A percentile compares a stretch with the other conserved stretches of the same genome.
phyloP scores from a whole-genome alignment of 1,284 basidiomycete species.

The Leccinum subrobustum region DNA sequence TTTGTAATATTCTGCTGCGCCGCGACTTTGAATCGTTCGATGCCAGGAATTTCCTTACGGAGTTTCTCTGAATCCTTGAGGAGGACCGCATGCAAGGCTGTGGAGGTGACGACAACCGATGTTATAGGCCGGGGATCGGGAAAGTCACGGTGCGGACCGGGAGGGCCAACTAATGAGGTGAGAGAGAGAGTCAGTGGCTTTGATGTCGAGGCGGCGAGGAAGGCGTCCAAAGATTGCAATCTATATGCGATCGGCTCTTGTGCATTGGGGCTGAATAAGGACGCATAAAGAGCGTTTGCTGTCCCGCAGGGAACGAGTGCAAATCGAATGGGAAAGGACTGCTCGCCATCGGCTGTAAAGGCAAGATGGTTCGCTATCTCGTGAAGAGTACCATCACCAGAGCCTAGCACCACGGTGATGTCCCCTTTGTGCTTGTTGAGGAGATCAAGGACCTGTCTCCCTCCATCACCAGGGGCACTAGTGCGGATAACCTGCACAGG shows the following conservation, averaged over 20 bases:
- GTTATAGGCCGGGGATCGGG: conserved; percentile 32
- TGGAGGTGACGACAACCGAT: conserved; percentile 68
- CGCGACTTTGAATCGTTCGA: conserved; percentile 87
- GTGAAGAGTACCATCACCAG: conserved; percentile 90
- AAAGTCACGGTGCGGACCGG: conserved; percentile 17
- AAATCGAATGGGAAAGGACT: conserved; percentile 36
- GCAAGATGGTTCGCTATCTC: conserved; percentile 73
- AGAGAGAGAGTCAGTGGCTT: conserved; percentile 59
- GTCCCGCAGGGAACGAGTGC: conserved; percentile 81
- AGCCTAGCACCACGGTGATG: conserved; percentile 62
- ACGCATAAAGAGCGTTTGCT: conserved; percentile 90
- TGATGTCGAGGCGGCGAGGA: conserved; percentile 37
- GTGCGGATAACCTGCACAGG: conserved; percentile 52
- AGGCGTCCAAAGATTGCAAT: conserved; percentile 54
- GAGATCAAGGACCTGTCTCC: conserved; percentile 46
- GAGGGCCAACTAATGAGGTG: conserved; percentile 46
- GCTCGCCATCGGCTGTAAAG: conserved; percentile 26
- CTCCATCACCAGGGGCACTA: conserved; percentile 55
- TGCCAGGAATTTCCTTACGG: conserved; percentile 64
- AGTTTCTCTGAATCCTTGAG: conserved; percentile 79
- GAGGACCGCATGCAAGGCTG: conserved; percentile 88
- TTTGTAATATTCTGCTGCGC: conserved; percentile 71
- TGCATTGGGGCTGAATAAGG: conserved; percentile 46
- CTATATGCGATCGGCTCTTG: conserved; percentile 39
- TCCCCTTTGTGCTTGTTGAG: conserved; percentile 32